phyloP scores from a whole-genome alignment of 192 early-diverging fungal species.

The Umbelopsis ramanniana region DNA sequence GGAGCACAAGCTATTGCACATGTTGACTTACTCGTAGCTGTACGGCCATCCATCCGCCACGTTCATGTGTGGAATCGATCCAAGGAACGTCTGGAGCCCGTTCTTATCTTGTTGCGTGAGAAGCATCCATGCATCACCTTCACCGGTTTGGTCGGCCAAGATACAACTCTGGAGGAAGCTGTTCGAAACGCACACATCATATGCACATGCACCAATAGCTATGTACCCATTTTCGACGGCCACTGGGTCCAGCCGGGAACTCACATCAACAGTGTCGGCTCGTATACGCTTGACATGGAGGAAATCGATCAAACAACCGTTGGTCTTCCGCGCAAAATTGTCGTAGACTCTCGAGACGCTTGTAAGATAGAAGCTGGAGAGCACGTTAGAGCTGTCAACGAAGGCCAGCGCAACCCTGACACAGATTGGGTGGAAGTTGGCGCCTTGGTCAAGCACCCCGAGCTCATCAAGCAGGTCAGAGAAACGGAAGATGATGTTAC shows the following conservation, averaged over 20 bases:
- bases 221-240: conserved; percentile 45
- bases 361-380: conserved; percentile 57
- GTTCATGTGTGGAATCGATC: conserved; percentile 54
- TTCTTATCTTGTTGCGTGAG: conserved; percentile 32
- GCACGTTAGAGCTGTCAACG: conserved; percentile 44
- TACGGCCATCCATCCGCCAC: conserved; percentile 42
- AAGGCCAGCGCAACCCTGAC: conserved; percentile 21
- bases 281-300: conserved; percentile 53
- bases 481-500: conserved; percentile 36
- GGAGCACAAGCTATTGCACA: conserved; percentile 56
- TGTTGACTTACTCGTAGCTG: conserved; percentile 49
- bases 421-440: conserved; percentile 41
- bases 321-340: conserved; percentile 33
- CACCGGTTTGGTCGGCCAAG: conserved; percentile 38
- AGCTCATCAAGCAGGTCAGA: conserved; percentile 4
- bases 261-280: conserved; percentile 58
- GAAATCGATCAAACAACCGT: conserved; percentile 52
- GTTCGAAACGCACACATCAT: conserved; percentile 51
- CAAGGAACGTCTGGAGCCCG: conserved; percentile 31
- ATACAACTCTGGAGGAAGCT: conserved; percentile 28
- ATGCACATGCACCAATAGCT: conserved; percentile 57
- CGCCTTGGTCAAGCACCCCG: conserved; percentile 15
- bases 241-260: conserved; percentile 44
- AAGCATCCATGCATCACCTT: conserved; percentile 30
- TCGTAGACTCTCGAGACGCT: conserved; percentile 45